Evolutionary conservation across 176 grass and related monocot genomes (phyloP), one percentile per base, ranked within the genome.

Genomic region (Melocanna baccifera): DNA sequence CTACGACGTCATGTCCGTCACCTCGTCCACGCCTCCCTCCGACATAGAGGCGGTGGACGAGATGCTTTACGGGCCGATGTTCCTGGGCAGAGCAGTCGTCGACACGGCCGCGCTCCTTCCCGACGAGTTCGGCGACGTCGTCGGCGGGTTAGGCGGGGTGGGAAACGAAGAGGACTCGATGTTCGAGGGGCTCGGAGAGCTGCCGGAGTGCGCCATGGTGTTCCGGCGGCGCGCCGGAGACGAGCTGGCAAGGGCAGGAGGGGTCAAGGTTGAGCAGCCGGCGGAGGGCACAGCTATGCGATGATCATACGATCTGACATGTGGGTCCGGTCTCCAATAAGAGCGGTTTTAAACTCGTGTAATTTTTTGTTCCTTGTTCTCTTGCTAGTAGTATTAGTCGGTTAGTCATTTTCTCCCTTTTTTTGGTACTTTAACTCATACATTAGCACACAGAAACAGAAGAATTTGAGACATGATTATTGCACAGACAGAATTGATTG

Each of bases 151-250:
- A 51, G 74, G 79, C 37, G 15, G 40, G 14, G 88, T 42, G 43
- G 90, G 45, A 0, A 63, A 78, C 55, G 94, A 97, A 59, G 94
- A 94, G 71, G 94, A 94, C 73, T 91, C 89, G 0, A 88, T 94
- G 85, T 94, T 97, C 69, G 94, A 79, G 5, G 94, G 89, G 15
- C 91, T 97, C 12, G 94, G 89, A 2, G 94, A 92, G 85, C 87
- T 97, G 7, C 94, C 94, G 7, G 94, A 97, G 76, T 97, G 89
- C 69, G 91, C 94, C 32, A 87, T 94, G 82, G 94, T 97, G 73
- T 92, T 97, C 69, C 87, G 82, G 61, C 89, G 82, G n/a, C 71
- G 66, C 42, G 88, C 51, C 55, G 71, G 72, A 16, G 85, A 81
- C 61, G 84, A 79, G 79, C 7, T 86, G 62, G 3, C 72, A 6